Evolutionary conservation across 495 filamentous ascomycete species (phyloP), one percentile per base, ranked within the genome.

Genomic region (Neurospora pannonica): DNA sequence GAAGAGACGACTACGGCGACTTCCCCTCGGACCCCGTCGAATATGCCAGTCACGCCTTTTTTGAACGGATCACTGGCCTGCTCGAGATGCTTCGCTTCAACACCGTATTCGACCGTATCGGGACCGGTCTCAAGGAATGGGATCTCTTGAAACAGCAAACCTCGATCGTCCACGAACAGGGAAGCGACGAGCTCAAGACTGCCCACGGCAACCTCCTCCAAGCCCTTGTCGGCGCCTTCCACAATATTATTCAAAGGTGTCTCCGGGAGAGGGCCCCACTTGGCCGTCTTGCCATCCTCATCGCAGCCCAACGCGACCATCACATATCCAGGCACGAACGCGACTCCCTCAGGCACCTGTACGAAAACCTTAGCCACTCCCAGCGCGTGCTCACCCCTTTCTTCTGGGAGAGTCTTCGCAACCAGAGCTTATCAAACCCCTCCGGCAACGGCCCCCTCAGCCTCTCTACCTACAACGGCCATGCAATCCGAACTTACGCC

Each of bases 121-220:
- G 31, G 5, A 11, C 17, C 37, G 15, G 21, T 10, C 74, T 76
- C n/a, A 5, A 8, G 1, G 70, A 79, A 48, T 82, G 81, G 80
- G 48, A 71, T 0, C 54, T 67, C 24, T 7, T 67, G 2, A 67
- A 67, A 34, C 17, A 28, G 21, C 71, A 72, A n/a, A n/a, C 36
- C 42, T 17, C 15, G 4, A 36, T 74, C 9, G 11, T 36, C 2
- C 34, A 24, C 19, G 39, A 28, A n/a, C 24, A 71, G 4, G 42
- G 39, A 39, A 71, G 70, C 21, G 21, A 38, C 17, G 71, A 31
- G 19, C 92, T 91, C 85, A 84, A 89, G 77, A 85, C 83, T 69
- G 76, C 78, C 1, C 77, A 75, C 39, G 28, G 37, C 0, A 67
- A n/a, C 4, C 67, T 84, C 9, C 10, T 73, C 5, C 73, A 72